Base-by-base conservation (phyloP, 805 yeast genomes). In the Saturnispora mendoncae region DNA sequence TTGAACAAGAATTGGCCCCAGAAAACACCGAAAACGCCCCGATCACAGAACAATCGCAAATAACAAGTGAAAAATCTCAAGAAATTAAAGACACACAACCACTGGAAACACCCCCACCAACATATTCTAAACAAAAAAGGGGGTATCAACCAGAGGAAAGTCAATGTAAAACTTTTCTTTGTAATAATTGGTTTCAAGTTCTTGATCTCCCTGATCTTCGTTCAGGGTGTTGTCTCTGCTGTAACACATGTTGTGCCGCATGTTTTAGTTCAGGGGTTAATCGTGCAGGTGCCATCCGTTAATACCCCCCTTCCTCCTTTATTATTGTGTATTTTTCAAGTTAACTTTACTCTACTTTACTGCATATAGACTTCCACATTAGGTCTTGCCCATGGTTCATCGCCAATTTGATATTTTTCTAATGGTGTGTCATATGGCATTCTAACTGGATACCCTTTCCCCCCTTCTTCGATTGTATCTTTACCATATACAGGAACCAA, bases 381-480 rank as follows among this genome's bases (percentile, higher is more conserved):
- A 2, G 48, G 48, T 30, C 47, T 50, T 27, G 68, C 62, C 83
- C 84, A 79, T 0, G 82, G 74, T 33, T 55, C 41, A 52, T 77
- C 83, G 0, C 26, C 35, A 0, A 42, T 3, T 0, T 31, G 38
- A 49, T 77, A 78, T 36, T 53, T 56, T 6, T 39, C 42, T 0
- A 78, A 68, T 1, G 84, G 84, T 12, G 76, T 47, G 38, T 58
- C 65, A 47, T 76, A 77, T 0, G 84, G 84, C 24, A 79, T 42
- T 21, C 76, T 51, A 0, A 77, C 57, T 0, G 26, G 33, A n/a
- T n/a, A n/a, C n/a, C n/a, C n/a, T n/a, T n/a, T n/a, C n/a, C n/a
- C n/a, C n/a, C n/a, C n/a, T n/a, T n/a, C n/a, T n/a, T n/a, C n/a
- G n/a, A 45, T 31, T 2, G 50, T 44, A 46, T 72, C 73, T 2